phyloP scores from a whole-genome alignment of 78 protist species.

The Dictyostelium intermedium region DNA sequence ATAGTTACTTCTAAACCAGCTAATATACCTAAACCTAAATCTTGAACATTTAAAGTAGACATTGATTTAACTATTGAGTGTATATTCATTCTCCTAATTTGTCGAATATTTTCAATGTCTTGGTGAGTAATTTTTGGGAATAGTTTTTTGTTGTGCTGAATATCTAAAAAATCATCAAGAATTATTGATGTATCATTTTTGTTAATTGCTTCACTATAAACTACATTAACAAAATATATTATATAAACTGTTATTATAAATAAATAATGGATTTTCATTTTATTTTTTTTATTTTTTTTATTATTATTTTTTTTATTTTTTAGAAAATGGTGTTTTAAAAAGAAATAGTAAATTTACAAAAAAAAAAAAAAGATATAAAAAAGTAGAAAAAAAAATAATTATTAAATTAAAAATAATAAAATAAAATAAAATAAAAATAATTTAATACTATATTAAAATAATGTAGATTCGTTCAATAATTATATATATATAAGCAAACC shows the following conservation, averaged over 20 bases:
- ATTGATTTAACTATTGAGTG: background rate
- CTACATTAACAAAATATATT: background rate
- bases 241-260: background rate
- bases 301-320: too few relatives aligned
- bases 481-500: too few relatives aligned
- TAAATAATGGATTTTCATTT: background rate
- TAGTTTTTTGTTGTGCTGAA: background rate
- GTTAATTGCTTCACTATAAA: background rate
- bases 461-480: background rate
- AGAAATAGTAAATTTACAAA: background rate
- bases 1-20: background rate
- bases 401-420: too few relatives aligned
- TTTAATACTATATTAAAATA: too few relatives aligned
- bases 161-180: background rate
- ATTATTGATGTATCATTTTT: background rate
- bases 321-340: too few relatives aligned
- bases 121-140: background rate
- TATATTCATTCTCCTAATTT: background rate
- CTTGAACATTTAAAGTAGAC: background rate
- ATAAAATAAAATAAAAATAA: too few relatives aligned
- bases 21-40: background rate
- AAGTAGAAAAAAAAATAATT: too few relatives aligned
- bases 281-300: background rate
- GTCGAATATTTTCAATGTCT: background rate
- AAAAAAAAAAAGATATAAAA: background rate